Base-by-base conservation (phyloP, 202 grass and related monocot species). In the Zoysia matrella region DNA sequence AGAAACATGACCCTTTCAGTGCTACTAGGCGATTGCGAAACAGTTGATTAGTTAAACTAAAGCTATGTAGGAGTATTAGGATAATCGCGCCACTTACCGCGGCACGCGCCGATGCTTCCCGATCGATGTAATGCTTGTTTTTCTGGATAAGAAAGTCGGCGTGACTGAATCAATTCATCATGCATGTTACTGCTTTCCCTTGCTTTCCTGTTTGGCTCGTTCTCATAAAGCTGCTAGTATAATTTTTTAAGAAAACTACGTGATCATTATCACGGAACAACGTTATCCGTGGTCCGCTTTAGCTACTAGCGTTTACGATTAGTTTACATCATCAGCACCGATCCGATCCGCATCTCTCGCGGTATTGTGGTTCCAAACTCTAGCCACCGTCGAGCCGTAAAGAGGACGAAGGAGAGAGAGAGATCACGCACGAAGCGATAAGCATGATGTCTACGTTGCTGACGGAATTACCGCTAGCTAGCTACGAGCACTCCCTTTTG, bases 391-490 rank as follows among this genome's bases (percentile, higher is more conserved):
- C 30, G 30, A 36, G 30, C 30, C 30, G 30, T 36, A 36, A 36
- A 36, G 30, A 36, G 30, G 30, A 36, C 30, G 30, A 36, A 5
- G 18, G 6, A 1, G 1, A 2, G 7, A 1, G 3, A 14, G 43
- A 44, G 52, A 40, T 15, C 11, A 52, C 9, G 51, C 11, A 8
- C 3, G 54, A 77, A 12, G 46, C 8, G 74, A 83, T 78, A 83
- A 83, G 86, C 74, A 67, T 36, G 71, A 39, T 62, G 77, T 81
- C 71, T 68, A 69, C 71, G 47, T 65, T 65, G 65, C 15, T 49
- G 30, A 65, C 11, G 61, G 53, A 70, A 64, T 46, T 60, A 69
- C 15, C 14, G 47, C 30, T 47, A 46, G 57, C 42, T 52, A 53
- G 58, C 5, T 9, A 0, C 9, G 30, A 36, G 30, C 30, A 36